Percentiles rank a stretch among this genome's conserved stretches.
phyloP scores from a whole-genome alignment of 306 rosid genomes.

The Trichosanthes truncata region DNA sequence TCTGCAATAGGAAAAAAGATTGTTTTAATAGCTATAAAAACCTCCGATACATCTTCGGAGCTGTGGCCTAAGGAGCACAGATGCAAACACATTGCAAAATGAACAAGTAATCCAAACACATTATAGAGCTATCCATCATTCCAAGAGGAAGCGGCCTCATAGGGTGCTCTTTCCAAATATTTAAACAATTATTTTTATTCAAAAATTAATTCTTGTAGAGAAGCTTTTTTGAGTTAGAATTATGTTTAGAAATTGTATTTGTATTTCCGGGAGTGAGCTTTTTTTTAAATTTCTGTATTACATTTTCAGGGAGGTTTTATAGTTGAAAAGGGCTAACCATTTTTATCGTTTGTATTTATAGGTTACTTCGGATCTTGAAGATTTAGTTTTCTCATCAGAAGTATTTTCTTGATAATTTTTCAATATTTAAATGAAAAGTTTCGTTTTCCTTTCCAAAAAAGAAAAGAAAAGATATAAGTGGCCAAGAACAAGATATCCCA shows the following conservation, averaged over 20 bases:
- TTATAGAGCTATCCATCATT: background rate
- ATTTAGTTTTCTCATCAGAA: background rate
- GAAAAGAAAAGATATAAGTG: background rate
- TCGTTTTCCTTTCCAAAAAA: background rate
- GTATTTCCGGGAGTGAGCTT: background rate
- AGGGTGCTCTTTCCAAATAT: background rate
- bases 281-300: background rate
- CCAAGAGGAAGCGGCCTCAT: background rate
- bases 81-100: background rate
- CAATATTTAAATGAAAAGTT: background rate
- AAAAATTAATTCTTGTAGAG: background rate
- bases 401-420: background rate
- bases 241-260: background rate
- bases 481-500: background rate
- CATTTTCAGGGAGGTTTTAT: background rate
- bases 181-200: background rate
- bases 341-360: background rate
- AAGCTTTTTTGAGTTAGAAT: background rate
- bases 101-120: background rate
- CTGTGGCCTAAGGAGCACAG: background rate
- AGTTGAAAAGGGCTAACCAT: background rate
- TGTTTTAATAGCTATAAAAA: background rate
- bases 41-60: background rate
- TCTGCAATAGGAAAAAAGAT: constrained; percentile 34
- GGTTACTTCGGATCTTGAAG: background rate